Evolutionary conservation across 2,329 filamentous ascomycete species (phyloP).

Genomic region (Madurella mycetomatis): DNA sequence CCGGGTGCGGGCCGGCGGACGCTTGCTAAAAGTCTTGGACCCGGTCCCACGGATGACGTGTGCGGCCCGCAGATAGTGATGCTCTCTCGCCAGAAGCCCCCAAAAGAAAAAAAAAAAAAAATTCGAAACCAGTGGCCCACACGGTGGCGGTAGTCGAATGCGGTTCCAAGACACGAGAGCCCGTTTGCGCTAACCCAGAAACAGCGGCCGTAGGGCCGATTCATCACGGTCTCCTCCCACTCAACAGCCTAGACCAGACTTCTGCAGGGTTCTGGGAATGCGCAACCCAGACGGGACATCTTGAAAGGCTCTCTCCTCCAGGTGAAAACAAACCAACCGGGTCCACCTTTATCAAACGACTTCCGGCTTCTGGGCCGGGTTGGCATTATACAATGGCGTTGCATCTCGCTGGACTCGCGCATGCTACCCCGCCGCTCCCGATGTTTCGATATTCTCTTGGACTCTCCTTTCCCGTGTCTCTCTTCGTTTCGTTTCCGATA

Average conservation of each 20-base stretch:
- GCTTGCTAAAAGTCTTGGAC: not conserved
- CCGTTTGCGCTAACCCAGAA: not conserved
- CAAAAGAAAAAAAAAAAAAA: too few relatives aligned
- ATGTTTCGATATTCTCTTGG: not conserved
- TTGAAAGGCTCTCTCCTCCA: not conserved
- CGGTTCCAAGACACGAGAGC: slow-evolving; percentile 3
- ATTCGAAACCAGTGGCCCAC: slow-evolving; percentile 15
- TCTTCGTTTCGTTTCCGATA: not conserved
- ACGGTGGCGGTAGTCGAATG: slow-evolving; percentile 10
- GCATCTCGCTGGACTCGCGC: too few relatives aligned
- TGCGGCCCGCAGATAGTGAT: slow-evolving; percentile 4
- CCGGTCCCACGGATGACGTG: slow-evolving; percentile 9
- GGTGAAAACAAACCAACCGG: not conserved
- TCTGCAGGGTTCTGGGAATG: not conserved
- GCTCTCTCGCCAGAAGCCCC: not conserved
- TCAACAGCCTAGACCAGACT: not conserved
- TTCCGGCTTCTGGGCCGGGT: not conserved
- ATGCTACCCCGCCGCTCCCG: not conserved
- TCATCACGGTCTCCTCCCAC: not conserved
- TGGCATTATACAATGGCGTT: not conserved
- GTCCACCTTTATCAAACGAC: not conserved
- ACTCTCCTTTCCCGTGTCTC: not conserved
- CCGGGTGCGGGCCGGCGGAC: not conserved
- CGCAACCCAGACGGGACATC: not conserved
- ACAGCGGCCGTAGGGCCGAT: not conserved